phyloP scores from a whole-genome alignment of 306 rosid genomes.

The Oxytropis ochrocephala region DNA sequence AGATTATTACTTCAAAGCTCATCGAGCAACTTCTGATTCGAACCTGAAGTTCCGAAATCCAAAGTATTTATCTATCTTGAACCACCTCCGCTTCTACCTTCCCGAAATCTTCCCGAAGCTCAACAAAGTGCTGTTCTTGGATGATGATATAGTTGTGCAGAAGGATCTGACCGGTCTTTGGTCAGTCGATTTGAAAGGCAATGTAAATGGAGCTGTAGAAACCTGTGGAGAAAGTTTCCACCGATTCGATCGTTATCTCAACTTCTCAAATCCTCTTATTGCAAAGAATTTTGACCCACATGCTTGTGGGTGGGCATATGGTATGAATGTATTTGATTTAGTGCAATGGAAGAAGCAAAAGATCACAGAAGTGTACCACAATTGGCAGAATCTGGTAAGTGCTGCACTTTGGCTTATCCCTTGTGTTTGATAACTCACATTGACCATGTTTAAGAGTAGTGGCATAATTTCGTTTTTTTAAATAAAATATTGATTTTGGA shows the following conservation, averaged over 20 bases:
- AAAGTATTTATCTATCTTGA: constrained; percentile 86
- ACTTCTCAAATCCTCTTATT: constrained; percentile 91
- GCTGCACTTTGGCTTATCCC: background rate
- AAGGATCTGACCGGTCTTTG: constrained; percentile 85
- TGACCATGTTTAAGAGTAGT: background rate
- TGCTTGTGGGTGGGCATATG: constrained; percentile 99
- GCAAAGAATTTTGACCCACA: constrained; percentile 79
- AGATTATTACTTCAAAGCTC: constrained; percentile 88
- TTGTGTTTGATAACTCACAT: background rate
- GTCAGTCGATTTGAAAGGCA: constrained; percentile 79
- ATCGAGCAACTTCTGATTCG: constrained; percentile 71
- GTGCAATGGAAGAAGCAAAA: constrained; percentile 92
- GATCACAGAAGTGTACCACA: constrained; percentile 83
- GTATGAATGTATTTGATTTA: constrained; percentile 94
- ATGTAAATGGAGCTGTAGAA: constrained; percentile 97
- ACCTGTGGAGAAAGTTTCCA: constrained; percentile 96
- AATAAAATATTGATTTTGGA: background rate
- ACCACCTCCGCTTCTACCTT: constrained; percentile 97
- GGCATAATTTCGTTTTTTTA: no score
- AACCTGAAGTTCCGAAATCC: constrained; percentile 92
- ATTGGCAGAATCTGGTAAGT: constrained; percentile 94
- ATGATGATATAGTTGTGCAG: constrained; percentile 92
- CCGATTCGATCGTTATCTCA: constrained; percentile 91
- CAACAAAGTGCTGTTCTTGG: constrained; percentile 82
- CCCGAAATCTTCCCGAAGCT: constrained; percentile 95